Percentiles rank a stretch among this genome's conserved stretches.
Conservation (phyloP, 306 rosid genomes). For the Dalbergia cultrata region DNA sequence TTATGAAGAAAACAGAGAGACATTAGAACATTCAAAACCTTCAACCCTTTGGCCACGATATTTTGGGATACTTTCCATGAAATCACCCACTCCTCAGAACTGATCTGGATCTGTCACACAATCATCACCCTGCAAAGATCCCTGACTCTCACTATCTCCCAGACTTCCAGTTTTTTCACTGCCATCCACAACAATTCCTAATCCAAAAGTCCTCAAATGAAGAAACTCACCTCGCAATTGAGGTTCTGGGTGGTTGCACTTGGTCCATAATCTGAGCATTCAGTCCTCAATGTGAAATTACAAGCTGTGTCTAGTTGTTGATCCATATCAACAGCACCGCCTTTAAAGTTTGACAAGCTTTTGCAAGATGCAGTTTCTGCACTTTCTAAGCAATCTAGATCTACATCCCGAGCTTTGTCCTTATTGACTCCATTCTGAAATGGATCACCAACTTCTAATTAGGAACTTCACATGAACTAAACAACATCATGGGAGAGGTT, state of each 20-base stretch:
- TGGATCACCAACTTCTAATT: constrained; percentile 60
- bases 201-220: constrained; percentile 75
- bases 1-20: constrained; percentile 39
- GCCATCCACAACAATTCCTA: constrained; percentile 72
- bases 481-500: constrained; percentile 47
- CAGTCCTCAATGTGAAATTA: constrained; percentile 54
- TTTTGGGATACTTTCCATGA: constrained; percentile 59
- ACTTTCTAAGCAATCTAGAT: constrained; percentile 55
- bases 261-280: constrained; percentile 62
- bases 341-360: constrained; percentile 55
- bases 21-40: constrained; percentile 76
- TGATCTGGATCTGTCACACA: constrained; percentile 61
- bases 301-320: constrained; percentile 57
- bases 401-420: constrained; percentile 53
- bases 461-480: constrained; percentile 61
- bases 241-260: constrained; percentile 67
- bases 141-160: constrained; percentile 77
- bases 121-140: constrained; percentile 84
- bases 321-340: constrained; percentile 58
- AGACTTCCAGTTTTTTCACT: constrained; percentile 71
- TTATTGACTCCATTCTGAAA: constrained; percentile 58
- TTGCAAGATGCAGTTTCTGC: constrained; percentile 47
- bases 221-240: constrained; percentile 86
- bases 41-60: constrained; percentile 63
- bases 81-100: constrained; percentile 63